Evolutionary conservation across 139 green algal genomes (phyloP).

Genomic region (Coccomyxa sp.): DNA sequence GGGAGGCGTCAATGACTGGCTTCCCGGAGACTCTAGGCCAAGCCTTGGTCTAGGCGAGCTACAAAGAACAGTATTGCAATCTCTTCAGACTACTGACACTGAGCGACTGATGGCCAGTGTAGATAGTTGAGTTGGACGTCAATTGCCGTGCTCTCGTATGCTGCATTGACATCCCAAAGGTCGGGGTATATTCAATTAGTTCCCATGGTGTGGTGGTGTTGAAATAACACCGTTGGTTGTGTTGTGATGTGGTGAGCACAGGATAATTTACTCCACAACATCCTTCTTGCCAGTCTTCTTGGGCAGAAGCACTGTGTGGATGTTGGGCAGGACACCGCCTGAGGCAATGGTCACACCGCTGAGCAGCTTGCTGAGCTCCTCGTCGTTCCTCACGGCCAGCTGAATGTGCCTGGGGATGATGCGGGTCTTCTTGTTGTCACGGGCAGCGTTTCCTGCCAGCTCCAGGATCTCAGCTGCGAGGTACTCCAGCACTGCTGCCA

Average conservation of each 20-base stretch:
- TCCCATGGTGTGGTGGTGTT: neutral
- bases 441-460: conserved; percentile 65
- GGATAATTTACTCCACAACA: neutral
- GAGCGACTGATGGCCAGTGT: no score
- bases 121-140: no score
- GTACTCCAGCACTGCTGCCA: conserved; percentile 83
- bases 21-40: no score
- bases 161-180: no score
- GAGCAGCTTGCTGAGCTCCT: conserved; percentile 92
- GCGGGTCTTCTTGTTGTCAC: conserved; percentile 83
- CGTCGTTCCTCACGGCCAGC: conserved; percentile 89
- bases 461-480: conserved; percentile 78
- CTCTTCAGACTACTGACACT: no score
- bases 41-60: no score
- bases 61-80: no score
- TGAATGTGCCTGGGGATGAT: conserved; percentile 88
- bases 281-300: conserved; percentile 67
- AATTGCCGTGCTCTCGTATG: no score
- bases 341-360: conserved; percentile 71
- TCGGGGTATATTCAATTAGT: no score
- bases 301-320: conserved; percentile 78
- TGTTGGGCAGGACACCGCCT: conserved; percentile 85
- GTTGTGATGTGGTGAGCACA: neutral
- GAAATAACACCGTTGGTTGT: neutral
- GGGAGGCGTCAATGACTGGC: no score